Percentiles rank a stretch among this genome's conserved stretches.
These are phyloP conservation scores for Sporothrix curviconia DNA, from an alignment of 2,329 filamentous ascomycete genomes.

Conservation along the genomic window DNA sequence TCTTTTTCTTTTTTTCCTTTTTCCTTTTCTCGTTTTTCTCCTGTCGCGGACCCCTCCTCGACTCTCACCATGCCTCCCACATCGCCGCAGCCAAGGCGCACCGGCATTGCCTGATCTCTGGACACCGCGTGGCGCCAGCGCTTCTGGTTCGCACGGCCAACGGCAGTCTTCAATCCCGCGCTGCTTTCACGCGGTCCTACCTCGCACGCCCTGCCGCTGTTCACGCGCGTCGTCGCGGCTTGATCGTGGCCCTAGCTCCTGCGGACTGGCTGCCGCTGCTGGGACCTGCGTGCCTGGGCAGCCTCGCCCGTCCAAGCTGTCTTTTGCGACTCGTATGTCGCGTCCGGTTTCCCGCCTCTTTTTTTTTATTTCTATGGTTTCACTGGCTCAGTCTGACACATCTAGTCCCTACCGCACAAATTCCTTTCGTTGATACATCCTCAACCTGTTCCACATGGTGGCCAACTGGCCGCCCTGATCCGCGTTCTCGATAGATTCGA, in stretches of 20 bases:
- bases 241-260: constrained; percentile 66
- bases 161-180: constrained; percentile 55
- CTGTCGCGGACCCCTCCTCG: background rate
- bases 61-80: constrained; percentile 12
- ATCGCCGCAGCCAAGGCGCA: constrained; percentile 14
- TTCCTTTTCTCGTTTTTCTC: background rate
- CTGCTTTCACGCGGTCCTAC: constrained; percentile 69
- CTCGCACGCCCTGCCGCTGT: constrained; percentile 77
- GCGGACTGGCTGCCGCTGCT: constrained; percentile 62
- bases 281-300: constrained; percentile 69
- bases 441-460: constrained; percentile 70
- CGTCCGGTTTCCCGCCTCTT: background rate
- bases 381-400: background rate
- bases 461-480: constrained; percentile 74
- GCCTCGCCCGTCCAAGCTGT: constrained; percentile 69
- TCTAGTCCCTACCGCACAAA: constrained; percentile 85
- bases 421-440: constrained; percentile 82
- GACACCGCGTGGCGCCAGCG: constrained; percentile 11
- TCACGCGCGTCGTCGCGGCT: constrained; percentile 66
- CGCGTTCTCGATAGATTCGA: constrained; percentile 95
- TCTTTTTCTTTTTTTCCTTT: background rate
- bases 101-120: constrained; percentile 13
- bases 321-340: constrained; percentile 60
- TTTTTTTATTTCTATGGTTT: background rate
- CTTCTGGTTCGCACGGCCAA: no score